A percentile compares a stretch with the other conserved stretches of the same genome.
These are phyloP conservation scores for Suillus americanus DNA, from an alignment of 768 basidiomycete genomes.

Conservation along the genomic window DNA sequence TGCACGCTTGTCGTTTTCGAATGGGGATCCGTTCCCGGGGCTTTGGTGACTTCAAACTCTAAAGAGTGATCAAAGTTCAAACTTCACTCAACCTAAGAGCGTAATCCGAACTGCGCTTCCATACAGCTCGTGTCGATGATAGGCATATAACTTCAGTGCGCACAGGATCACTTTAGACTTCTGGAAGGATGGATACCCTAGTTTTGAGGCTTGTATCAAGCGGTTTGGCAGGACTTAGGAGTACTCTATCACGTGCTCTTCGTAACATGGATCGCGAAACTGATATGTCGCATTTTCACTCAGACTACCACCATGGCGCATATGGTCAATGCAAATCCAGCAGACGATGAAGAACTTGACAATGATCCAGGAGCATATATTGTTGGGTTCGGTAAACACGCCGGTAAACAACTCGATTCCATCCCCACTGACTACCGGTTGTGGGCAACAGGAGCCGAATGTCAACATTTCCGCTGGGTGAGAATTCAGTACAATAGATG, in stretches of 20 bases:
- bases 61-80: not conserved
- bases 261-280: not conserved
- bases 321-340: not conserved
- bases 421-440: not conserved
- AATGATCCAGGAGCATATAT: conserved; percentile 21
- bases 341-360: not conserved
- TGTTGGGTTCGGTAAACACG: not conserved
- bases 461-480: conserved; percentile 9
- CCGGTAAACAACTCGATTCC: conserved; percentile 4
- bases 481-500: not conserved
- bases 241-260: not conserved
- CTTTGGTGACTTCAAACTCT: conserved; percentile 93
- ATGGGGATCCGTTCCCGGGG: conserved; percentile 76
- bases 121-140: conserved; percentile 97
- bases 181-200: conserved; percentile 87
- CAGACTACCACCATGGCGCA: not conserved
- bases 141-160: conserved; percentile 84
- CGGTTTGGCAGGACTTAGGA: conserved; percentile 22
- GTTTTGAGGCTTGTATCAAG: conserved; percentile 38
- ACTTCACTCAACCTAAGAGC: not conserved
- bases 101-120: conserved; percentile 95
- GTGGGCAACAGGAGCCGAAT: conserved; percentile 12
- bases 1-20: conserved; percentile 93
- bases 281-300: not conserved
- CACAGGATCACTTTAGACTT: conserved; percentile 73